Base-by-base conservation (phyloP, 257 asterid genomes). In the Lycium ferocissimum region DNA sequence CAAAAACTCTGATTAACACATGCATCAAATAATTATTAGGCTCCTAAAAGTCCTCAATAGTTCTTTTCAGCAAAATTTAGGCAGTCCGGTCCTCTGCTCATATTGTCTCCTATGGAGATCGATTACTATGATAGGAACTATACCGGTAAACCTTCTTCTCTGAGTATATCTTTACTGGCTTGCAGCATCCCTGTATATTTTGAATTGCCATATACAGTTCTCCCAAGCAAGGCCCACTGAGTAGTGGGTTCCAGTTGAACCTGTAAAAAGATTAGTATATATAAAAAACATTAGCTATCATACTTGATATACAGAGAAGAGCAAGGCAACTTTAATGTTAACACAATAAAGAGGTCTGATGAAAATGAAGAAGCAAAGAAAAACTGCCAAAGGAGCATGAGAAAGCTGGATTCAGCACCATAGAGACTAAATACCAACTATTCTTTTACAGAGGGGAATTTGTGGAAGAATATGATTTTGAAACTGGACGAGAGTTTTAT, bases 101-200 rank as follows among this genome's bases (percentile, higher is more conserved):
- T 26, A 26, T 26, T 26, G 33, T 26, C 33, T 26, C 33, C 33
- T 26, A 26, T 26, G 33, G 33, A 26, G 33, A 26, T 26, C 1
- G 33, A 26, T 26, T 26, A 26, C 0, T 53, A 51, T 76, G 63
- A 3, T 49, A 51, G 82, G 47, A 51, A 22, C 6, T 35, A 70
- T 91, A 96, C 99, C 98, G 86, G 90, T 33, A 92, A 92, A 83
- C 99, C 98, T 91, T 96, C 99, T 90, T 96, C 99, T 91, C 98
- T 90, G 70, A 96, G 89, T 80, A 94, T 96, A 93, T 93, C 98
- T 91, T 87, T 94, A 81, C 95, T 85, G 83, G 99, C 99, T 89
- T 96, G 99, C 89, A 93, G 83, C 95, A 96, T 93, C 75, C 99
- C 90, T 11, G 93, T 93, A 82, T 96, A 96, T 87, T 96, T 96